Evolutionary conservation across 371 early-diverging fungal genomes (phyloP).

Genomic region (Paramicrosporidium saccamoebae): DNA sequence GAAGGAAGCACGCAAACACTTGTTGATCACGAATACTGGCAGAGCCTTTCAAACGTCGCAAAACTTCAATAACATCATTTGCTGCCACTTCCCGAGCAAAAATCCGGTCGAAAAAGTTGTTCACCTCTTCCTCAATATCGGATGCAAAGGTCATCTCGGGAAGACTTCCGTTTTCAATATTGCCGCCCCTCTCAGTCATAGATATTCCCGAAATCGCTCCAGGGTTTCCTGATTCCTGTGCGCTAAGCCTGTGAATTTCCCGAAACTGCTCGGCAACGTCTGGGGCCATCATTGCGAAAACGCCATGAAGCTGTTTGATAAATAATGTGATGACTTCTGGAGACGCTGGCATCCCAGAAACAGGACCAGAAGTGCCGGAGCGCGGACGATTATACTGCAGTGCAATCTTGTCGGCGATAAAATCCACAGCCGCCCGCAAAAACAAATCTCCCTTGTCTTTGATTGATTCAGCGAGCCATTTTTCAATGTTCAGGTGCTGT

Average conservation of each 20-base stretch:
- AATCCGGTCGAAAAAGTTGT: slow-evolving; percentile 29
- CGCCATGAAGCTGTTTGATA: too few relatives aligned
- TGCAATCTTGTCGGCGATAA: slow-evolving; percentile 23
- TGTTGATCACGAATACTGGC: slow-evolving; percentile 24
- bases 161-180: too few relatives aligned
- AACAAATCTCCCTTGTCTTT: slow-evolving; percentile 23
- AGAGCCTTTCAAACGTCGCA: slow-evolving; percentile 30
- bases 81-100: slow-evolving; percentile 35
- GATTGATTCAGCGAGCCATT: slow-evolving; percentile 46
- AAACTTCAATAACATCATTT: slow-evolving; percentile 26
- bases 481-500: slow-evolving; percentile 46
- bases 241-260: slow-evolving; percentile 9
- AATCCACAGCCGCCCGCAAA: slow-evolving; percentile 31
- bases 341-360: slow-evolving; percentile 15
- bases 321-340: slow-evolving; percentile 27
- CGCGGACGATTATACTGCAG: slow-evolving; percentile 7
- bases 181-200: too few relatives aligned
- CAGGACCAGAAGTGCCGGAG: slow-evolving; percentile 7
- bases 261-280: slow-evolving; percentile 20
- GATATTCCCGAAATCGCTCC: too few relatives aligned
- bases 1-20: slow-evolving; percentile 41
- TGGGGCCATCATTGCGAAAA: too few relatives aligned
- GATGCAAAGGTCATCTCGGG: slow-evolving; percentile 8
- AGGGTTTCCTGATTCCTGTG: slow-evolving; percentile 6
- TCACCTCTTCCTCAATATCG: slow-evolving; percentile 44